Percentiles rank a stretch among this genome's conserved stretches.
Conservation (phyloP, 768 basidiomycete species). For the Mycena olivaceomarginata region DNA sequence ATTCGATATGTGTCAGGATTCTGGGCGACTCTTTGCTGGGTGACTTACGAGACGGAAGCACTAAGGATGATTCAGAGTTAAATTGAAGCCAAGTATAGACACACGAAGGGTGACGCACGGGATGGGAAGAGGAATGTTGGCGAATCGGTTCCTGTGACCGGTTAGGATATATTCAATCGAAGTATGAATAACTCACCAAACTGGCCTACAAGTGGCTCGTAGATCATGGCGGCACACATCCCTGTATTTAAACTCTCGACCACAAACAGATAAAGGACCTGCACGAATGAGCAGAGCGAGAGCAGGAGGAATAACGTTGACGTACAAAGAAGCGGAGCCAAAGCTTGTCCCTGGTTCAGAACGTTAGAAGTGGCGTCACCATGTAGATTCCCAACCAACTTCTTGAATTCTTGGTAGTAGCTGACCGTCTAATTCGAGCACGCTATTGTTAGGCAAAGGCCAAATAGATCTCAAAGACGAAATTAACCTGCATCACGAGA, state of each 20-base stretch:
- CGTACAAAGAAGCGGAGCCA: conserved; percentile 2
- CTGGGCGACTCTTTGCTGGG: neutral
- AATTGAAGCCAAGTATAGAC: neutral
- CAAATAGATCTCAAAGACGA: neutral
- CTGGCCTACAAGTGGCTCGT: neutral
- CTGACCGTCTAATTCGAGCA: neutral
- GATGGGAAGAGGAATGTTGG: neutral
- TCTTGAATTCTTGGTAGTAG: conserved; percentile 5
- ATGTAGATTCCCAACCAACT: neutral
- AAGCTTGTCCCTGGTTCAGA: neutral
- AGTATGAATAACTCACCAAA: neutral
- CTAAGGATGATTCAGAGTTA: neutral
- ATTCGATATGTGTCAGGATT: neutral
- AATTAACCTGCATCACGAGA: neutral
- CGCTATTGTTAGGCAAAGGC: neutral
- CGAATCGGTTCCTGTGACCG: neutral
- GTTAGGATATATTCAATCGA: neutral
- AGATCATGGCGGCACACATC: neutral
- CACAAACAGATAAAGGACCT: neutral
- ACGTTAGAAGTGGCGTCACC: neutral
- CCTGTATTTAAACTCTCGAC: neutral
- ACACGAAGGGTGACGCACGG: neutral
- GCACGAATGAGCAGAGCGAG: neutral
- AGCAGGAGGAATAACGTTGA: neutral
- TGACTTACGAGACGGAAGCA: neutral